A percentile compares a stretch with the other conserved stretches of the same genome.
These are phyloP conservation scores for Apophysomyces variabilis DNA, from an alignment of 371 early-diverging fungal genomes.

Conservation along the genomic window DNA sequence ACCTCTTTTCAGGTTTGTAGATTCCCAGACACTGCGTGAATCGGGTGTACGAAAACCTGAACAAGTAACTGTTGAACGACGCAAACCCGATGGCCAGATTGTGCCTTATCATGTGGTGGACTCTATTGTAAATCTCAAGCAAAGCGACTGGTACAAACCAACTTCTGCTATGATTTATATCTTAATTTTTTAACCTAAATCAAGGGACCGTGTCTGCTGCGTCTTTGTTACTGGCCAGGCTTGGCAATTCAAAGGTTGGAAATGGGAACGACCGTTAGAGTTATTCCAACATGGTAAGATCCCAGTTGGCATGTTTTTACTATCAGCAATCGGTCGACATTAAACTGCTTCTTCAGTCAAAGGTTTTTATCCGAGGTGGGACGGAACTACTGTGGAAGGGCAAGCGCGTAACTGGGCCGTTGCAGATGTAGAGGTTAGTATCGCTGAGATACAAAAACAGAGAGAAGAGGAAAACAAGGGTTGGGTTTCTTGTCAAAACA, in stretches of 20 bases:
- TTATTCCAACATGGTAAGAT: slow-evolving; percentile 77
- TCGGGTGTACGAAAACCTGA: slow-evolving; percentile 70
- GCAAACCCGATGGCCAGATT: slow-evolving; percentile 49
- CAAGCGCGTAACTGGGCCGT: slow-evolving; percentile 78
- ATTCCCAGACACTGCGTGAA: slow-evolving; percentile 65
- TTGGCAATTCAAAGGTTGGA: slow-evolving; percentile 96
- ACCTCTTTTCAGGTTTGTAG: slow-evolving; percentile 56
- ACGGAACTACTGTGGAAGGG: slow-evolving; percentile 68
- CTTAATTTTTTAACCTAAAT: neutral
- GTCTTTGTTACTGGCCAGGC: slow-evolving; percentile 87
- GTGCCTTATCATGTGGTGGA: slow-evolving; percentile 74
- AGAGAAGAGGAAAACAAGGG: too few species aligned
- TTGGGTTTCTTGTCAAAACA: neutral
- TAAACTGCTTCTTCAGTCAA: slow-evolving; percentile 46
- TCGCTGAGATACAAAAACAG: neutral
- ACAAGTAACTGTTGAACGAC: slow-evolving; percentile 61
- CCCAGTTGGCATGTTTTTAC: neutral
- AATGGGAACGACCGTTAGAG: slow-evolving; percentile 80
- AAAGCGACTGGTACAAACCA: slow-evolving; percentile 68
- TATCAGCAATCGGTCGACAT: neutral
- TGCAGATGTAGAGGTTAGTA: slow-evolving; percentile 63
- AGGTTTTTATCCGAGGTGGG: slow-evolving; percentile 83
- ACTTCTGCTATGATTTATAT: neutral
- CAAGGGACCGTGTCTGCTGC: slow-evolving; percentile 84
- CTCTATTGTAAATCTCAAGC: slow-evolving; percentile 66